phyloP scores from a whole-genome alignment of 2,329 filamentous ascomycete species.

The Chlorencoelia australis region DNA sequence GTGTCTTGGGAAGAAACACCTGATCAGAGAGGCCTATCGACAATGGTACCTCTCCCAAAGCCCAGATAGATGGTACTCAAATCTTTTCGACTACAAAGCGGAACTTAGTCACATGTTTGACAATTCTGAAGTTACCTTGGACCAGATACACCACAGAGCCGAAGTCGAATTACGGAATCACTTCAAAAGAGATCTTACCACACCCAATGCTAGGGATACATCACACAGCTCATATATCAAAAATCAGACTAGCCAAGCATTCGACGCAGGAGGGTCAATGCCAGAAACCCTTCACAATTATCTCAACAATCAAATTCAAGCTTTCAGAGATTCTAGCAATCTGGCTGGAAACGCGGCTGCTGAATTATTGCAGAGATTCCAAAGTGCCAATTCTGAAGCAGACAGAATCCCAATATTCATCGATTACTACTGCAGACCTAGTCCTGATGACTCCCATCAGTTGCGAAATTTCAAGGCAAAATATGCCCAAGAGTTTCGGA shows the following conservation, averaged over 20 bases:
- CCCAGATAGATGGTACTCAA: constrained; percentile 16
- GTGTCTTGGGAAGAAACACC: constrained; percentile 16
- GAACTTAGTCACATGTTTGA: constrained; percentile 18
- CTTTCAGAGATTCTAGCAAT: constrained; percentile 6
- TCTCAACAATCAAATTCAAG: constrained; percentile 6
- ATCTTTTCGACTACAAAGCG: constrained; percentile 11
- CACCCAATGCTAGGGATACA: constrained; percentile 7
- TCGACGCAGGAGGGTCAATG: constrained; percentile 10
- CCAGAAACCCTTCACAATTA: constrained; percentile 14
- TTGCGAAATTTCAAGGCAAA: constrained; percentile 23
- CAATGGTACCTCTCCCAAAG: constrained; percentile 21
- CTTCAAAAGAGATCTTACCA: constrained; percentile 17
- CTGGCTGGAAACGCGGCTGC: too few species aligned
- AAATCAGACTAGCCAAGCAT: constrained; percentile 2
- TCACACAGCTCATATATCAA: constrained; percentile 8
- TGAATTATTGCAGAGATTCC: constrained; percentile 9
- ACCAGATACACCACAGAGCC: constrained; percentile 18
- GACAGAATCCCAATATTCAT: constrained; percentile 20
- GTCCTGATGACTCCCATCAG: constrained; percentile 13
- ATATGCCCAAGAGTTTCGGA: constrained; percentile 22
- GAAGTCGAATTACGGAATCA: constrained; percentile 17
- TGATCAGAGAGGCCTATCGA: constrained; percentile 19
- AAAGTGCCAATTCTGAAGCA: constrained; percentile 14
- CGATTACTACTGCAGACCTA: constrained; percentile 20
- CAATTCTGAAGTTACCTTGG: constrained; percentile 11